A percentile compares a stretch with the other conserved stretches of the same genome.
These are phyloP conservation scores for Daldinia sp. DNA, from an alignment of 2,329 filamentous ascomycete species.

Conservation along the genomic window DNA sequence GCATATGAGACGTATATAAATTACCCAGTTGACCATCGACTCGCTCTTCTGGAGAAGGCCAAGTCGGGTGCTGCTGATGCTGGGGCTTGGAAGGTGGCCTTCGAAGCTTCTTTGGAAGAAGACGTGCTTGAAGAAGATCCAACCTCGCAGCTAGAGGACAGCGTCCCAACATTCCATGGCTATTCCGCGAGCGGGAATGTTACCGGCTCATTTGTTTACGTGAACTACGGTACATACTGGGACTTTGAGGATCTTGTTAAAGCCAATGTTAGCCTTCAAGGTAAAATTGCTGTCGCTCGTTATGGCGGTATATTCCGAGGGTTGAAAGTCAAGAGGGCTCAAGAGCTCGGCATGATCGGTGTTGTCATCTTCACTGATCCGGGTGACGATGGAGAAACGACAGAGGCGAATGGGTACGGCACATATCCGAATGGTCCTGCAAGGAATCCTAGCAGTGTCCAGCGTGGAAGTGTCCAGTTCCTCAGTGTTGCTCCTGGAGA, in stretches of 20 bases:
- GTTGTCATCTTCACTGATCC: constrained; percentile 88
- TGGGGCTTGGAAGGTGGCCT: constrained; percentile 71
- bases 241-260: constrained; percentile 86
- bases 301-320: constrained; percentile 91
- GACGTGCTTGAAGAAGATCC: constrained; percentile 86
- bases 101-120: constrained; percentile 84
- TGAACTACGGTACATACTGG: constrained; percentile 88
- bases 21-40: constrained; percentile 77
- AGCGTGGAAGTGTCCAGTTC: constrained; percentile 88
- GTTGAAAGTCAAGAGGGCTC: constrained; percentile 90
- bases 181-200: constrained; percentile 95
- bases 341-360: constrained; percentile 91
- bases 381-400: constrained; percentile 85
- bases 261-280: constrained; percentile 79
- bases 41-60: constrained; percentile 71
- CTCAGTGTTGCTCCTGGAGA: constrained; percentile 77
- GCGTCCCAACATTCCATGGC: constrained; percentile 92
- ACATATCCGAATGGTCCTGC: constrained; percentile 89
- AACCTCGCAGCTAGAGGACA: constrained; percentile 76
- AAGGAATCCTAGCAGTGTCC: constrained; percentile 87
- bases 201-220: constrained; percentile 86
- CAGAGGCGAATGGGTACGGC: constrained; percentile 82
- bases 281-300: constrained; percentile 87
- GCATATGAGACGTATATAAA: constrained; percentile 84
- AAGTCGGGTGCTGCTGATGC: constrained; percentile 53